Percentiles rank a stretch among this genome's conserved stretches.
These are phyloP conservation scores for Symbiotaphrina buchneri DNA, from an alignment of 495 filamentous ascomycete genomes.

Conservation along the genomic window DNA sequence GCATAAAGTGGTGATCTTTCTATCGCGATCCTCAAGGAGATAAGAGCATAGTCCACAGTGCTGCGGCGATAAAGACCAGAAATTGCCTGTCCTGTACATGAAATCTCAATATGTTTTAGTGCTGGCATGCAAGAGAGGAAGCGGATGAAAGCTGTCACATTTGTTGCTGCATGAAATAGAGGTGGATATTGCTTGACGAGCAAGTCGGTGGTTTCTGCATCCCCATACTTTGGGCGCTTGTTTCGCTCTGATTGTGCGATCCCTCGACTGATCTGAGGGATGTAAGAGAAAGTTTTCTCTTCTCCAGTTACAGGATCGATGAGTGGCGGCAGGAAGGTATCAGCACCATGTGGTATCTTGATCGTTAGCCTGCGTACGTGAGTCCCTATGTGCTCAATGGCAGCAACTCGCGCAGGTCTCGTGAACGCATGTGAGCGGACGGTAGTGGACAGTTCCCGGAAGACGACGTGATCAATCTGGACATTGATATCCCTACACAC, in stretches of 20 bases:
- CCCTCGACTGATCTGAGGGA: constrained; percentile 30
- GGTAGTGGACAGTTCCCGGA: constrained; percentile 27
- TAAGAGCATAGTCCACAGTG: constrained; percentile 63
- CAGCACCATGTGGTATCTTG: constrained; percentile 38
- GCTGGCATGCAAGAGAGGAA: constrained; percentile 38
- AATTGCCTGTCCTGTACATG: constrained; percentile 44
- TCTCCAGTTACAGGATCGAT: constrained; percentile 46
- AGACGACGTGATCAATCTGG: constrained; percentile 23
- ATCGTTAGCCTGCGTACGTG: constrained; percentile 50
- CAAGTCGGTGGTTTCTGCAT: constrained; percentile 38
- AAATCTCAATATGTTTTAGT: constrained; percentile 45
- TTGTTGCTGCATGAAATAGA: constrained; percentile 66
- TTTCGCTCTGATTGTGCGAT: constrained; percentile 6
- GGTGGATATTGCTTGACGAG: constrained; percentile 62
- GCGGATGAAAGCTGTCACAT: constrained; percentile 52
- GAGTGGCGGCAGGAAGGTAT: constrained; percentile 57
- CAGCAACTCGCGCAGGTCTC: constrained; percentile 37
- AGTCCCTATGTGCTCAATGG: constrained; percentile 46
- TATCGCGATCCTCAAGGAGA: constrained; percentile 53
- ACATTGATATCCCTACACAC: constrained; percentile 26
- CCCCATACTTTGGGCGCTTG: constrained; percentile 33
- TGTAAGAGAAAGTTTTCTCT: constrained; percentile 53
- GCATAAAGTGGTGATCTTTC: constrained; percentile 36
- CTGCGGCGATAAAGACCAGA: constrained; percentile 44
- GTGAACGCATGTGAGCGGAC: constrained; percentile 53